Evolutionary conservation across 441 rosid genomes (phyloP), one percentile per base, ranked within the genome.

Genomic region (Brassica balearica): DNA sequence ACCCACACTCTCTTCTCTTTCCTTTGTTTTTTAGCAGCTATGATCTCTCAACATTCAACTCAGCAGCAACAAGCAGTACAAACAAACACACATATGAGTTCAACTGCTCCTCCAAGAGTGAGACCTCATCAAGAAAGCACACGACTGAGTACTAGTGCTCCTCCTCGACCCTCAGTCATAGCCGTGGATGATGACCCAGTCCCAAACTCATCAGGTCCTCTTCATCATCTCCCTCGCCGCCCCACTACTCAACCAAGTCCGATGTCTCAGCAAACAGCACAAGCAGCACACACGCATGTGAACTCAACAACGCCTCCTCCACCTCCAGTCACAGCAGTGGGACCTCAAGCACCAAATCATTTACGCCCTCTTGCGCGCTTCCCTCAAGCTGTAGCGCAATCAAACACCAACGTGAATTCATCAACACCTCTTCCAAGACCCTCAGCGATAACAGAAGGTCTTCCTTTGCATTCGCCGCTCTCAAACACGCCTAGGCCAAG

Each of bases 11-110:
- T 46, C 55, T 46, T 46, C 8, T 51, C 81, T 48, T 27, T 6
- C 1, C 17, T 11, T 43, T 46, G 53, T 62, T 3, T 59, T 12
- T 20, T 59, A 46, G 65, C 93, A 87, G 97, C 84, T 65, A 65
- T 71, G 74, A 55, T 64, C 78, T 89, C 82, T 82, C 94, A 83
- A 74, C 72, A 65, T 68, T 2, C 41, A 5, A 34, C 1, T 25
- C 82, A 69, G 63, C 88, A 72, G 65, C 81, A 74, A 25, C 77
- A 38, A 65, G 68, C 60, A 38, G 34, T 36, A 14, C 38, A 51
- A 68, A 0, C 43, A 12, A 25, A 25, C 66, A 36, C 61, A 14
- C 62, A 3, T 10, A 1, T 68, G 43, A 10, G 3, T 23, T 7
- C 41, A 23, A 68, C 61, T 6, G 41, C 61, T 48, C 62, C 9